Evolutionary conservation across 768 basidiomycete genomes (phyloP).

Genomic region (Trametes coccinea): DNA sequence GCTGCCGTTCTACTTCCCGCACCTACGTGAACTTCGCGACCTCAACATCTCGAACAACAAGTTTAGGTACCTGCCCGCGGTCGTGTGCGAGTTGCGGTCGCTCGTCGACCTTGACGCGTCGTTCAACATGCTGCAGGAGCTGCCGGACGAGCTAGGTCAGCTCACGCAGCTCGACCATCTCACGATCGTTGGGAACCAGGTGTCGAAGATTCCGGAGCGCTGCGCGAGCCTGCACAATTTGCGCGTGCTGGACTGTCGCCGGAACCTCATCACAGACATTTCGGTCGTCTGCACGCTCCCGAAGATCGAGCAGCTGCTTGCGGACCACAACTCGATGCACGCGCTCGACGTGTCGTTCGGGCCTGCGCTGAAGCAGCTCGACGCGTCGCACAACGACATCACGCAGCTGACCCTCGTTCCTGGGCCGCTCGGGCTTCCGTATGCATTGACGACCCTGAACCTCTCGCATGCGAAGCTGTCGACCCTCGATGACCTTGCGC

Average conservation of each 20-base stretch:
- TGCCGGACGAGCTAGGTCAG: conserved; percentile 79
- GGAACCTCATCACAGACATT: conserved; percentile 83
- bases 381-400: conserved; percentile 87
- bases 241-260: conserved; percentile 74
- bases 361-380: conserved; percentile 60
- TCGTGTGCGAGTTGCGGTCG: conserved; percentile 70
- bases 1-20: conserved; percentile 83
- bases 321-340: conserved; percentile 83
- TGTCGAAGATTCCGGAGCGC: conserved; percentile 68
- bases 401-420: conserved; percentile 69
- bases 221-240: conserved; percentile 59
- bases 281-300: conserved; percentile 68
- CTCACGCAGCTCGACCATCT: conserved; percentile 70
- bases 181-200: conserved; percentile 82
- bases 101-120: conserved; percentile 90
- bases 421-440: conserved; percentile 49
- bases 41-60: conserved; percentile 98
- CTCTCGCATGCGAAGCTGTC: conserved; percentile 88
- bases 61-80: conserved; percentile 71
- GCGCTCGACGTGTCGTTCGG: conserved; percentile 80
- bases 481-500: conserved; percentile 70
- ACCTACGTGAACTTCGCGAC: conserved; percentile 65
- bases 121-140: conserved; percentile 83
- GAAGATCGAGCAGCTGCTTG: conserved; percentile 61
- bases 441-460: conserved; percentile 74